These are phyloP conservation scores for Poteriospumella lacustris DNA, from an alignment of 108 stramenopile species.

Conservation along the genomic window DNA sequence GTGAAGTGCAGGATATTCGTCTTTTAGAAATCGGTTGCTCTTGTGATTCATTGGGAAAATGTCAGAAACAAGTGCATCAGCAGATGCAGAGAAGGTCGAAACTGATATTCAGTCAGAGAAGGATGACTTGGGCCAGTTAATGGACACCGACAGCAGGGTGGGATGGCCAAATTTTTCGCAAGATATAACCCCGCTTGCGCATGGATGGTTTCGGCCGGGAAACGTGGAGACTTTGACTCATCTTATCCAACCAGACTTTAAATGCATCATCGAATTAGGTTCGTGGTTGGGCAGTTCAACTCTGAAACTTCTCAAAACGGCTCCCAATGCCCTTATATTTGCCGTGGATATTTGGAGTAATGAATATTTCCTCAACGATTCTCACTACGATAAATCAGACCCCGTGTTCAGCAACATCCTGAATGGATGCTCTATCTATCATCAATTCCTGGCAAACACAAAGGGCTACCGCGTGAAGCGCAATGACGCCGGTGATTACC, in stretches of 20 bases:
- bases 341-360: conserved; percentile 29
- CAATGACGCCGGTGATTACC: background rate
- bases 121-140: too few relatives aligned
- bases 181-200: background rate
- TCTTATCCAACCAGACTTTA: background rate
- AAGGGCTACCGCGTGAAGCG: background rate
- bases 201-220: conserved; percentile 25
- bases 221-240: background rate
- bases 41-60: too few relatives aligned
- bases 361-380: conserved; percentile 12
- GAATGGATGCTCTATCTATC: background rate
- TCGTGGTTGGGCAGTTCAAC: conserved; percentile 29
- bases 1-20: too few relatives aligned
- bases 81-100: too few relatives aligned
- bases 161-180: background rate
- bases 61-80: too few relatives aligned
- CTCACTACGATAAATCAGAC: conserved; percentile 21
- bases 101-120: too few relatives aligned
- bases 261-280: conserved; percentile 5
- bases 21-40: too few relatives aligned
- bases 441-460: conserved; percentile 16
- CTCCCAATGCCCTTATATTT: conserved; percentile 11
- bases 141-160: background rate
- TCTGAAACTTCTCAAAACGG: background rate
- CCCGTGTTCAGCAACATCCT: background rate